Evolutionary conservation across 163 green algal genomes (phyloP).

Genomic region (Prototheca wickerhamii): DNA sequence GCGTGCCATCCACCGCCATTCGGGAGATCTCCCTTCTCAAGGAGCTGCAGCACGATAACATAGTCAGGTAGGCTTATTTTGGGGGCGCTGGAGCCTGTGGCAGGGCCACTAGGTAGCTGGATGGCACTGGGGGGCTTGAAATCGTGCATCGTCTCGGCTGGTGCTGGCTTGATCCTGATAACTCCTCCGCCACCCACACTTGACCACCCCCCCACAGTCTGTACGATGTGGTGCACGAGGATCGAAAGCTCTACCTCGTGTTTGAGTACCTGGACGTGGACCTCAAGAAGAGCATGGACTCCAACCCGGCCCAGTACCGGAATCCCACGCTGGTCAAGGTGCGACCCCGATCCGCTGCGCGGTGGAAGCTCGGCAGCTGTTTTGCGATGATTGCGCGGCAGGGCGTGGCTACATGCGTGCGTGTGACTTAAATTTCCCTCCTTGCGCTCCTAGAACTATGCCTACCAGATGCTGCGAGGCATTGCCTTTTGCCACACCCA

Average conservation of each 20-base stretch:
- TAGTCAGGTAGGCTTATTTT: conserved; percentile 44
- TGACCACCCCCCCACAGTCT: conserved; percentile 3
- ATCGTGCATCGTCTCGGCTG: too few relatives aligned
- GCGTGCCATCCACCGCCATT: conserved; percentile 72
- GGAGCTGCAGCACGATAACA: conserved; percentile 71
- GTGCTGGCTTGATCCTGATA: background rate
- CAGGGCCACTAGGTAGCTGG: too few relatives aligned
- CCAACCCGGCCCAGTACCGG: conserved; percentile 38
- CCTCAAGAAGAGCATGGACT: conserved; percentile 94
- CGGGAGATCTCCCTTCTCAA: conserved; percentile 77
- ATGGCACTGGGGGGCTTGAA: too few relatives aligned
- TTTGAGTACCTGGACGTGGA: conserved; percentile 98
- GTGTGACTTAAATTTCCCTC: background rate
- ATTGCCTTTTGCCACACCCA: conserved; percentile 87
- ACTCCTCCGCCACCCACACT: background rate
- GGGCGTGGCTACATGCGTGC: background rate
- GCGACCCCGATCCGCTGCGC: background rate
- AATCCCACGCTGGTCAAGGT: conserved; percentile 67
- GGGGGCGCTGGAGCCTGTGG: too few relatives aligned
- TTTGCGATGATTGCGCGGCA: background rate
- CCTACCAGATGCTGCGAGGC: conserved; percentile 90
- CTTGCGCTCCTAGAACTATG: conserved; percentile 55
- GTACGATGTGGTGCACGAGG: conserved; percentile 35
- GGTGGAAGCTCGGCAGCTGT: background rate
- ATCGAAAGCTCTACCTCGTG: conserved; percentile 80